phyloP scores from a whole-genome alignment of 2,329 filamentous ascomycete genomes.

The Colletotrichum liaoningense region DNA sequence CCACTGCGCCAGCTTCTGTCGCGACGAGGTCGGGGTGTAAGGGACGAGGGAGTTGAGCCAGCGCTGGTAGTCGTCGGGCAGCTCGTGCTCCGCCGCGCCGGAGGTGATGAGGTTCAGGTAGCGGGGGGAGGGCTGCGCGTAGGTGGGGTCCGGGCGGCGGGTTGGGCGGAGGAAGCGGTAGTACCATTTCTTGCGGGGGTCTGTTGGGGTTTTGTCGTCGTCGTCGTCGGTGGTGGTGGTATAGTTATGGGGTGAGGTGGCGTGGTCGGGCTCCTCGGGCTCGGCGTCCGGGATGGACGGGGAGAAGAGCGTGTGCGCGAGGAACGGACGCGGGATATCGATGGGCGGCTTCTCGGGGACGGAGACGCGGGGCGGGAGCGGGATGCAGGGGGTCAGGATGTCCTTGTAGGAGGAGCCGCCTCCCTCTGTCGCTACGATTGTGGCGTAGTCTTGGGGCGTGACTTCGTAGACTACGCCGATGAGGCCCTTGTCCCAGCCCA shows the following conservation, averaged over 20 bases:
- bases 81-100: constrained; percentile 82
- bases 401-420: constrained; percentile 88
- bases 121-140: constrained; percentile 84
- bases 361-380: constrained; percentile 68
- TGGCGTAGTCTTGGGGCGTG: constrained; percentile 82
- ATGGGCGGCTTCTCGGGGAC: constrained; percentile 73
- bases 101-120: constrained; percentile 85
- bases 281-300: constrained; percentile 59
- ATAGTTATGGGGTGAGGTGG: not conserved
- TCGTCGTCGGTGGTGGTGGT: not conserved
- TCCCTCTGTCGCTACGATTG: constrained; percentile 91
- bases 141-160: constrained; percentile 72
- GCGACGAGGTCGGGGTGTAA: constrained; percentile 75
- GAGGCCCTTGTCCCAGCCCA: constrained; percentile 80
- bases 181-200: constrained; percentile 55
- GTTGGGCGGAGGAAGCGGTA: constrained; percentile 56
- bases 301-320: constrained; percentile 86
- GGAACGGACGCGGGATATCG: constrained; percentile 71
- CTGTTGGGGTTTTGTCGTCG: constrained; percentile 33
- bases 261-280: constrained; percentile 32
- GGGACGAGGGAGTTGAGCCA: constrained; percentile 78
- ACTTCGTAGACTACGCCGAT: constrained; percentile 97
- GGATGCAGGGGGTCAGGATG: constrained; percentile 81
- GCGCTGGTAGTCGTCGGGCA: constrained; percentile 81
- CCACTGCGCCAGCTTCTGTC: constrained; percentile 75